A percentile compares a stretch with the other conserved stretches of the same genome.
phyloP scores from a whole-genome alignment of 2,329 filamentous ascomycete genomes.

The Mycogone perniciosa region DNA sequence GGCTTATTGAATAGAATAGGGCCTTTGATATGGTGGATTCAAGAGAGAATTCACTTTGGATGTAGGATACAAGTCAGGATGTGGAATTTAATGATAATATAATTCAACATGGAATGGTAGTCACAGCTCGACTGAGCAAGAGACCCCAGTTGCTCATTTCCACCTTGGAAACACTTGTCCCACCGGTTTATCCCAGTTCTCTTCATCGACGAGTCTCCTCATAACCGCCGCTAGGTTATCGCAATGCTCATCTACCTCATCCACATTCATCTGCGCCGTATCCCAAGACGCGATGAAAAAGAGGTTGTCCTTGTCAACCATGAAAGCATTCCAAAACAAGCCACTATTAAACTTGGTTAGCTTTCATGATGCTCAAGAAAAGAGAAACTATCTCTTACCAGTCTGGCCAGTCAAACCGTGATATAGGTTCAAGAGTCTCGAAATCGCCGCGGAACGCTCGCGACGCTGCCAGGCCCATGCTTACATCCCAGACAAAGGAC shows the following conservation, averaged over 20 bases:
- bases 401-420: conserved; percentile 33
- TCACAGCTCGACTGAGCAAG: no score
- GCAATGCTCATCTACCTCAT: conserved; percentile 26
- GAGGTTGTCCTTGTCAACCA: conserved; percentile 26
- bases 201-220: conserved; percentile 21
- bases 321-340: conserved; percentile 34
- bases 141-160: background rate
- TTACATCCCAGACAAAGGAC: conserved; percentile 34
- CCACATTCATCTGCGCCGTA: conserved; percentile 32
- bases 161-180: conserved; percentile 19
- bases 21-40: no score
- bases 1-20: no score
- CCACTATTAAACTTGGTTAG: conserved; percentile 20
- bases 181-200: conserved; percentile 25
- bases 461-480: conserved; percentile 22
- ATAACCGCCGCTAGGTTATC: conserved; percentile 26
- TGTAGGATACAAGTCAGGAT: no score
- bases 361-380: background rate
- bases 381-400: conserved; percentile 22
- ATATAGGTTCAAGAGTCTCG: conserved; percentile 23
- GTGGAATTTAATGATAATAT: no score
- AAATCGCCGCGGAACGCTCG: conserved; percentile 16
- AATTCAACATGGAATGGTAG: no score
- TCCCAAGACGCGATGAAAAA: conserved; percentile 35
- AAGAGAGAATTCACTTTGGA: no score